Evolutionary conservation across 306 rosid species (phyloP).

Genomic region (Cercis canadensis): DNA sequence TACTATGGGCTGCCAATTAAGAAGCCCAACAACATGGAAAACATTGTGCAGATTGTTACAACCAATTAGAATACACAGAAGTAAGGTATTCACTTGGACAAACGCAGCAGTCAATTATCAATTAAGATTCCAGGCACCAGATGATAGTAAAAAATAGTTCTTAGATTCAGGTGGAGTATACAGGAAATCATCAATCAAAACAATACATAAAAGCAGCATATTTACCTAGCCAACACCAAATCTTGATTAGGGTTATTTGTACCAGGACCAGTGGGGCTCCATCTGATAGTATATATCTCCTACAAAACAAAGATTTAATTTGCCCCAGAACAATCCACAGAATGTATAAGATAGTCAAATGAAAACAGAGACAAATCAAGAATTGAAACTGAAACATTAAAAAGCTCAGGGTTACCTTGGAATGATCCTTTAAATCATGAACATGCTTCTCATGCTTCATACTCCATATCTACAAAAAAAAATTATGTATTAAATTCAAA

Average conservation of each 20-base stretch:
- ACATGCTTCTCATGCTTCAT: slow-evolving; percentile 84
- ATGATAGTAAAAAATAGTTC: not conserved
- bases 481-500: slow-evolving; percentile 27
- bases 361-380: slow-evolving; percentile 13
- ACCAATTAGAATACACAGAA: too few relatives aligned
- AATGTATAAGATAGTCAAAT: slow-evolving; percentile 16
- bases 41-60: too few relatives aligned
- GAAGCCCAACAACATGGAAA: too few relatives aligned
- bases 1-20: too few relatives aligned
- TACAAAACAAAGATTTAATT: slow-evolving; percentile 42
- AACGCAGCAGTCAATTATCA: too few relatives aligned
- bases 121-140: too few relatives aligned
- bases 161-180: not conserved
- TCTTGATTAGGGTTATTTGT: slow-evolving; percentile 81
- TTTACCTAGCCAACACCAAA: slow-evolving; percentile 89
- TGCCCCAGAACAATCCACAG: slow-evolving; percentile 10
- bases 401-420: slow-evolving; percentile 61
- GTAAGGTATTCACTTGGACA: too few relatives aligned
- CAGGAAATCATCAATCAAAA: not conserved
- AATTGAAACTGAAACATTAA: not conserved
- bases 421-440: slow-evolving; percentile 88
- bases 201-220: slow-evolving; percentile 6
- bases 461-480: slow-evolving; percentile 82
- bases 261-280: slow-evolving; percentile 95
- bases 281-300: slow-evolving; percentile 94